These are phyloP conservation scores for Exserohilum rostratum DNA, from an alignment of 2,329 filamentous ascomycete genomes.

Conservation along the genomic window DNA sequence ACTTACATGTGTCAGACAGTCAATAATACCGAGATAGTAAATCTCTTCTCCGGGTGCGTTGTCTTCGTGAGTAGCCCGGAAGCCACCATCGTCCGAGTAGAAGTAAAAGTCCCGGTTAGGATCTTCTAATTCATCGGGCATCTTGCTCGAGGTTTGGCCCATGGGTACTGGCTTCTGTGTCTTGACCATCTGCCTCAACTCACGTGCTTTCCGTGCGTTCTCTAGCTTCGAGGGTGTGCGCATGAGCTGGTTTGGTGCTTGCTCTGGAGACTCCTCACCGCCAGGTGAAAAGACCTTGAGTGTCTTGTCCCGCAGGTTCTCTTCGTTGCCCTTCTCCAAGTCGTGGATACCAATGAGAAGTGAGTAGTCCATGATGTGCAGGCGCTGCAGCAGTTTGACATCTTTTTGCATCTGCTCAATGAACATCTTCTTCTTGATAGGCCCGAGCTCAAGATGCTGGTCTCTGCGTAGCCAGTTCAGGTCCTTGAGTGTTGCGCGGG, in stretches of 20 bases:
- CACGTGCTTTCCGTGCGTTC: conserved; percentile 85
- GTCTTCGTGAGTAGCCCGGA: conserved; percentile 90
- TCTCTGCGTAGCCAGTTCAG: conserved; percentile 93
- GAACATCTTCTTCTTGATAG: conserved; percentile 86
- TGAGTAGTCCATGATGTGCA: conserved; percentile 99
- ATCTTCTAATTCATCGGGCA: conserved; percentile 83
- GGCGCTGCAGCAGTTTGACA: conserved; percentile 80
- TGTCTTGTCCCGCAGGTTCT: conserved; percentile 88
- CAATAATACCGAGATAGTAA: conserved; percentile 97
- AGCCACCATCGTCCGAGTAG: conserved; percentile 91
- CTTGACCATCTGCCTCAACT: conserved; percentile 90
- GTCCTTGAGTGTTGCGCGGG: conserved; percentile 91
- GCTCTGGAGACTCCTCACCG: conserved; percentile 61
- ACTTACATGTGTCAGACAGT: conserved; percentile 93
- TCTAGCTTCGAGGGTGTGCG: conserved; percentile 94
- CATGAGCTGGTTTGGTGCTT: conserved; percentile 71
- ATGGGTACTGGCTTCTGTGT: conserved; percentile 93
- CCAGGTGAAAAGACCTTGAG: conserved; percentile 93
- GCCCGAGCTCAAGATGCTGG: conserved; percentile 84
- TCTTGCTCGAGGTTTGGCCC: conserved; percentile 78
- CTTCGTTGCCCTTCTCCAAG: conserved; percentile 86
- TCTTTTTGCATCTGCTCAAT: conserved; percentile 87
- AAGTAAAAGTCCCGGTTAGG: conserved; percentile 77
- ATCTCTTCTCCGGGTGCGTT: conserved; percentile 85
- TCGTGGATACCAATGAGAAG: conserved; percentile 95